phyloP scores from a whole-genome alignment of 106 monocot species.

The Dendrobium chrysotoxum region DNA sequence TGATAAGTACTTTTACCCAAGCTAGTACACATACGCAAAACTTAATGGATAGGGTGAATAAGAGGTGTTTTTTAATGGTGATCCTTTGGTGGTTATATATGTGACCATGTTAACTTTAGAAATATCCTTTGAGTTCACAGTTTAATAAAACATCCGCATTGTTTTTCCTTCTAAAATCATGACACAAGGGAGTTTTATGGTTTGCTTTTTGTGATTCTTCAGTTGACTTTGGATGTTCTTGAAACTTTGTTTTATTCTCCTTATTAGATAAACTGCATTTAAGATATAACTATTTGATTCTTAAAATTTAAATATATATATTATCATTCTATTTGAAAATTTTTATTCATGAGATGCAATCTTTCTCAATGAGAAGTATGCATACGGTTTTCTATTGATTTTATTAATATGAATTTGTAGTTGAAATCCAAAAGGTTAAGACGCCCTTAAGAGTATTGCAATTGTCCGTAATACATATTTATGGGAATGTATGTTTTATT shows the following conservation, averaged over 20 bases:
- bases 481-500: no score
- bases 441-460: no score
- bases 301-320: neutral
- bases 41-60: neutral
- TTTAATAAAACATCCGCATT: neutral
- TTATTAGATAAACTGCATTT: neutral
- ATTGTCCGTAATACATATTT: no score
- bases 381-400: no score
- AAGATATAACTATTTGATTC: neutral
- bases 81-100: neutral
- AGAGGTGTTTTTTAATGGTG: neutral
- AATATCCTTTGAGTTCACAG: neutral
- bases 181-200: neutral
- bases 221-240: neutral
- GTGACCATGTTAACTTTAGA: neutral
- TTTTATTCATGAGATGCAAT: neutral
- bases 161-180: no score
- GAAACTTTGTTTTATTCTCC: no score
- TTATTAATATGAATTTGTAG: no score
- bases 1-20: neutral
- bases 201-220: neutral
- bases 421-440: no score
- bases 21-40: neutral
- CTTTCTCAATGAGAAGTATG: neutral
- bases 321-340: neutral